phyloP scores from a whole-genome alignment of 192 early-diverging fungal genomes.

The Obelidium mucronatum region DNA sequence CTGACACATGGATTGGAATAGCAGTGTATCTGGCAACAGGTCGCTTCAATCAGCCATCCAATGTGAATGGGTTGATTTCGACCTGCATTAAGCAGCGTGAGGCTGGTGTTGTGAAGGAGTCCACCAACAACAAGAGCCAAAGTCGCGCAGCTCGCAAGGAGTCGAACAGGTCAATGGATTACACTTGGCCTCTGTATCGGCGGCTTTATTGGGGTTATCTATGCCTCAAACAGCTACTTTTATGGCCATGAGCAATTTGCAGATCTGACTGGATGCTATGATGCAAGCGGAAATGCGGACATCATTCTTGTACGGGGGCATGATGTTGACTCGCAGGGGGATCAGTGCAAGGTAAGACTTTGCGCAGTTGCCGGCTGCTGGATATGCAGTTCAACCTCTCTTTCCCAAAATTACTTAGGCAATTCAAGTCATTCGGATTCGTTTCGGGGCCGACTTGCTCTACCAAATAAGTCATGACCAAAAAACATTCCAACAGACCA shows the following conservation, averaged over 20 bases:
- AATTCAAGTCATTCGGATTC: slow-evolving; percentile 22
- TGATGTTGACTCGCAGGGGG: background rate
- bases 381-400: background rate
- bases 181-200: background rate
- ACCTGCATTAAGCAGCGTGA: no score
- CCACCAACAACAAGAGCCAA: no score
- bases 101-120: no score
- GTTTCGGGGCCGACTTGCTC: background rate
- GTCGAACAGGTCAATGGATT: background rate
- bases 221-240: background rate
- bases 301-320: background rate
- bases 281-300: slow-evolving; percentile 14
- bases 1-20: no score
- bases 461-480: no score
- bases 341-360: slow-evolving; percentile 22
- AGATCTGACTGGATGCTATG: slow-evolving; percentile 23
- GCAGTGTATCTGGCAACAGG: no score
- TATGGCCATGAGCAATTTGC: background rate
- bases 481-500: slow-evolving; percentile 16
- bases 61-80: no score
- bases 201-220: background rate
- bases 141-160: background rate
- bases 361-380: background rate
- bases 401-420: background rate
- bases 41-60: no score